Evolutionary conservation across 1,139 yeast genomes (phyloP), one percentile per base, ranked within the genome.

Genomic region (Casaregolazyma lundiana): DNA sequence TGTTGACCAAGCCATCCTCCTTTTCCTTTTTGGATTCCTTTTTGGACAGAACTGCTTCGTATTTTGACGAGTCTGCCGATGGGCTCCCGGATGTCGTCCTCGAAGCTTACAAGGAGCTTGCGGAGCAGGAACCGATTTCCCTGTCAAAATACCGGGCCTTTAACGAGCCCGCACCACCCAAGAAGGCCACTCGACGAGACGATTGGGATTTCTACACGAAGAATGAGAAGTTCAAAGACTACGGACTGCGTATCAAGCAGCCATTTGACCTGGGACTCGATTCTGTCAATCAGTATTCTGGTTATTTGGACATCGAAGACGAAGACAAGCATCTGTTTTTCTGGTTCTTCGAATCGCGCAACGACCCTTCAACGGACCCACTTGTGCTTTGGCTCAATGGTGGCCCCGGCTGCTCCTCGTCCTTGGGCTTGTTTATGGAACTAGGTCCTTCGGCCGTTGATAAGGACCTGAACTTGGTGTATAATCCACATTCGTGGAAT

Each of bases 321-420:
- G 87, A 84, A 58, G 95, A 85, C 62, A 87, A 86, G 67, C 95
- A 86, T 66, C 81, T 84, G 61, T 86, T 86, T 66, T 86, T 81
- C 65, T 86, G 86, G 84, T 78, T 80, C 58, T 82, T 81, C 53
- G 87, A 81, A 62, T 77, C 83, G 44, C 73, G 88, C 66, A 80
- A 80, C 59, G 84, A 81, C 63, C 85, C 84, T 21, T 65, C 60
- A 44, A 77, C 68, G 48, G 85, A 80, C 59, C 87, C 87, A 0
- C 75, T 81, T 18, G 71, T 82, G 46, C 68, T 82, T 49, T 81
- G 88, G 88, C 69, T 82, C 58, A 82, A 82, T 56, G 88, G 88
- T 47, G 88, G 88, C 3, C 88, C 89, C 13, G 88, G 88, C 4
- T 81, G 88, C 61, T 80, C 86, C 2, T 79, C 85, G 7, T 64